A percentile compares a stretch with the other conserved stretches of the same genome.
These are phyloP conservation scores for Chrysopogon serrulatus DNA, from an alignment of 176 grass and related monocot genomes.

Conservation along the genomic window DNA sequence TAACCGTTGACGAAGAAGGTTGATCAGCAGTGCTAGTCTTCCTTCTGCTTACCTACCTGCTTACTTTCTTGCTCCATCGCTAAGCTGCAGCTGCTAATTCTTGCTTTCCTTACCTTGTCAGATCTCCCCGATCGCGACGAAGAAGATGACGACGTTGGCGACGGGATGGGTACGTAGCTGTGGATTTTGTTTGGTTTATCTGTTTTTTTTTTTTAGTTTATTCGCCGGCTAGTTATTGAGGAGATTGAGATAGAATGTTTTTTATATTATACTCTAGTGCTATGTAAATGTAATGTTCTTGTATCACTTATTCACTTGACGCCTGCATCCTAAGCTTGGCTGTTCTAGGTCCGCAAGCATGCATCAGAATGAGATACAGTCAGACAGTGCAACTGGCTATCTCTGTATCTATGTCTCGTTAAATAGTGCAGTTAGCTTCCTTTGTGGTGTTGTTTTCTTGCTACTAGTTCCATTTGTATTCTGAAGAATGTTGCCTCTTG, in stretches of 20 bases:
- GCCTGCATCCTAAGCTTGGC: not conserved
- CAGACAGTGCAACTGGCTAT: not conserved
- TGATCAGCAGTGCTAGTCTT: not conserved
- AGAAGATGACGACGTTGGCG: not conserved
- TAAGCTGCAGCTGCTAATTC: not conserved
- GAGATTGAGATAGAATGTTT: not conserved
- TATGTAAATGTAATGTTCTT: not conserved
- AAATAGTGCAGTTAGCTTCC: not conserved
- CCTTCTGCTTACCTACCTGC: too few species aligned
- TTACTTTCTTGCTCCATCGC: not conserved
- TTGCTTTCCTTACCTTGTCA: not conserved
- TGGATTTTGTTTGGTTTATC: not conserved
- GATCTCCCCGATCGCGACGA: conserved; percentile 67
- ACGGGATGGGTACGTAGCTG: conserved; percentile 30
- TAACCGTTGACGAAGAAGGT: conserved; percentile 59
- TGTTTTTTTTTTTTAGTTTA: not conserved
- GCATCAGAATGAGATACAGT: not conserved
- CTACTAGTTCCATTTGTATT: not conserved
- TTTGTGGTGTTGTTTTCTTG: not conserved
- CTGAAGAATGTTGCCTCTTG: not conserved
- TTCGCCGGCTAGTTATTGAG: not conserved
- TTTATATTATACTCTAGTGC: not conserved
- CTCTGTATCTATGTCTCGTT: not conserved
- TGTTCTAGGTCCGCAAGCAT: not conserved
- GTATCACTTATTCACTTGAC: not conserved